phyloP scores from a whole-genome alignment of 768 basidiomycete genomes.

The Hygrophoropsis aurantiaca region DNA sequence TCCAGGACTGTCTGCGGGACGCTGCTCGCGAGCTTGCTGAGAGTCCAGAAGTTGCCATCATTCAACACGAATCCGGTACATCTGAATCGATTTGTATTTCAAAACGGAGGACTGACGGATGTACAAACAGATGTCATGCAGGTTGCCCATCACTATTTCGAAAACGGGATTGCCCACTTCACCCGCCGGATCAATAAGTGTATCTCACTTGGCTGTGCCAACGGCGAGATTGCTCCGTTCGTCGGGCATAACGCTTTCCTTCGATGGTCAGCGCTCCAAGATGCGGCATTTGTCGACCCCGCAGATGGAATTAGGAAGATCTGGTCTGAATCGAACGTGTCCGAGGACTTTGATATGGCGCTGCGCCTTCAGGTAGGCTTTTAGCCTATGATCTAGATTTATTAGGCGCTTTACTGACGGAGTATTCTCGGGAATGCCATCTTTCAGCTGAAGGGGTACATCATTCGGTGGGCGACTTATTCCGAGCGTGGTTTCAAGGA shows the following conservation, averaged over 20 bases:
- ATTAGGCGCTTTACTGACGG: too few species aligned
- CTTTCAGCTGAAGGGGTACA: slow-evolving; percentile 1
- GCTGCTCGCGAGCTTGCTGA: slow-evolving; percentile 77
- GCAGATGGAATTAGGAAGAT: slow-evolving; percentile 68
- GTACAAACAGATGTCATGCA: slow-evolving; percentile 71
- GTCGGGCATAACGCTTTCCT: slow-evolving; percentile 85
- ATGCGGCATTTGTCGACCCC: slow-evolving; percentile 67
- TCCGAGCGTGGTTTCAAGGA: slow-evolving; percentile 86
- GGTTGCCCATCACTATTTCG: slow-evolving; percentile 81
- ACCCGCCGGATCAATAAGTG: slow-evolving; percentile 78
- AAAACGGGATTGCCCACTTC: slow-evolving; percentile 84
- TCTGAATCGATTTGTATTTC: slow-evolving; percentile 11
- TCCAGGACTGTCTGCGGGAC: slow-evolving; percentile 79
- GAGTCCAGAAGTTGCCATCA: slow-evolving; percentile 81
- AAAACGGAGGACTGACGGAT: not conserved
- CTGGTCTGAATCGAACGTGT: slow-evolving; percentile 84
- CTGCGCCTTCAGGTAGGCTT: slow-evolving; percentile 48
- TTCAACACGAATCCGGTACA: slow-evolving; percentile 78
- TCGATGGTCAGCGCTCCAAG: slow-evolving; percentile 82
- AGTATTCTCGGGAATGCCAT: slow-evolving; percentile 1
- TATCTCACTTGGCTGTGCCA: slow-evolving; percentile 71
- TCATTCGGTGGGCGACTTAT: slow-evolving; percentile 66
- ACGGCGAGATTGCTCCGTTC: slow-evolving; percentile 69
- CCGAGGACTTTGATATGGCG: slow-evolving; percentile 85
- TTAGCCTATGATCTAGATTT: not conserved